phyloP scores from a whole-genome alignment of 1,139 yeast species.

The Protomyces inundatus region DNA sequence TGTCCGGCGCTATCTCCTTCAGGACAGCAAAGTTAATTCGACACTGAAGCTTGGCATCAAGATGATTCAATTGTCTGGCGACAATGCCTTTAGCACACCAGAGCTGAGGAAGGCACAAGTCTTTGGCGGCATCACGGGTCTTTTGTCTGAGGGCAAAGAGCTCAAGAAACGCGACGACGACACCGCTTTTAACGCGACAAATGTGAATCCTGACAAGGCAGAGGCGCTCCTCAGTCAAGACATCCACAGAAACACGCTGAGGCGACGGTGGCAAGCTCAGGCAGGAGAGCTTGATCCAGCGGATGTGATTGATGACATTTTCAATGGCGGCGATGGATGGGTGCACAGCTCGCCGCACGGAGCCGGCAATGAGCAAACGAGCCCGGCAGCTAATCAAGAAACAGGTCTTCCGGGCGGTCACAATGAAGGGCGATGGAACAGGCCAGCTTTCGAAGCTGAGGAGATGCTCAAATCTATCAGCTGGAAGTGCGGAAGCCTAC shows the following conservation, averaged over 20 bases:
- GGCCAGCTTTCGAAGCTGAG: constrained; percentile 15
- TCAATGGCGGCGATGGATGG: constrained; percentile 72
- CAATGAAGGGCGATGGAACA: not conserved
- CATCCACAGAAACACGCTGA: constrained; percentile 58
- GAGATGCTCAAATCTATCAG: constrained; percentile 17
- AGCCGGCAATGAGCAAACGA: not conserved
- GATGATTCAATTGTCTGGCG: constrained; percentile 48
- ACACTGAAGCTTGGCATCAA: constrained; percentile 53
- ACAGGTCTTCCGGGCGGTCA: not conserved
- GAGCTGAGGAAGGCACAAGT: constrained; percentile 35
- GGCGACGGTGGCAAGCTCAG: constrained; percentile 72
- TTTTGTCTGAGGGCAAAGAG: constrained; percentile 35
- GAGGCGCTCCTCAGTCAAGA: constrained; percentile 30
- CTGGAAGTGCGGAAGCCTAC: not conserved
- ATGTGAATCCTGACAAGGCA: constrained; percentile 4
- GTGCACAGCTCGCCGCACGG: constrained; percentile 14
- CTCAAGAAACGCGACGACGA: constrained; percentile 1
- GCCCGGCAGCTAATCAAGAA: not conserved
- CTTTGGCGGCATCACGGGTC: constrained; percentile 39
- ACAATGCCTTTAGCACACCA: constrained; percentile 35
- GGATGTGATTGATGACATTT: constrained; percentile 68
- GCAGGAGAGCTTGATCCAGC: constrained; percentile 70
- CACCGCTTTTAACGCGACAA: constrained; percentile 5
- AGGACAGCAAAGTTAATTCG: constrained; percentile 76
- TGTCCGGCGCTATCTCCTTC: constrained; percentile 60